Base-by-base conservation (phyloP, 345 rosid genomes). In the Populus ilicifolia region DNA sequence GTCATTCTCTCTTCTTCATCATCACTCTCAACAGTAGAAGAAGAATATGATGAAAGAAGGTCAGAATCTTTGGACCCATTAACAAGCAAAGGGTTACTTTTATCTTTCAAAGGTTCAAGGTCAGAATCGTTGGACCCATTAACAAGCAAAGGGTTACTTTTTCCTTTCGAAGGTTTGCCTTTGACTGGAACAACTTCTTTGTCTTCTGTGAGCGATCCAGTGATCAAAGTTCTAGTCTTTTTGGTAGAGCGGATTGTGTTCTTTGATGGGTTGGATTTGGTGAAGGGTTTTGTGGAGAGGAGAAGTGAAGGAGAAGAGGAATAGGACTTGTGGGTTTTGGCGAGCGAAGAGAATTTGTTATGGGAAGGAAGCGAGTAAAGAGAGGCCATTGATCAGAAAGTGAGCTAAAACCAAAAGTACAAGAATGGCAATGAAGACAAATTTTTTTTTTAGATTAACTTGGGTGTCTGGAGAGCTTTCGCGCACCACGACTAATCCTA, bases 181-280 rank as follows among this genome's bases (percentile, higher is more conserved):
- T 83, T 84, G 50, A 77, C 74, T 13, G 86, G 81, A 68, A 80
- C 82, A 52, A 83, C 85, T 68, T 89, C 86, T 79, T 78, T 88
- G 74, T 92, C 95, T 79, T 86, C 88, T 5, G 81, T 82, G 74
- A 93, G 77, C 2, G 97, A 90, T 36, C 80, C 71, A 54, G 79
- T 79, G 41, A 80, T 82, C 89, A 87, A 85, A 13, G 69, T 86
- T 54, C 82, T 81, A 35, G 69, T 84, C 75, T 71, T 74, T 50
- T 41, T 72, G 7, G 64, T 48, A 27, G 74, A 76, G 72, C 71
- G 78, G 70, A 43, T 74, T 21, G 54, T 75, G 65, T 27, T 68
- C 62, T 73, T 82, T 33, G 76, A 74, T 36, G 70, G 30, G 18
- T 27, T 59, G 73, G 63, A 54, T 70, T 44, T 77, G 20, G 27